Evolutionary conservation across 495 filamentous ascomycete species (phyloP), one percentile per base, ranked within the genome.

Genomic region (Peziza echinospora): DNA sequence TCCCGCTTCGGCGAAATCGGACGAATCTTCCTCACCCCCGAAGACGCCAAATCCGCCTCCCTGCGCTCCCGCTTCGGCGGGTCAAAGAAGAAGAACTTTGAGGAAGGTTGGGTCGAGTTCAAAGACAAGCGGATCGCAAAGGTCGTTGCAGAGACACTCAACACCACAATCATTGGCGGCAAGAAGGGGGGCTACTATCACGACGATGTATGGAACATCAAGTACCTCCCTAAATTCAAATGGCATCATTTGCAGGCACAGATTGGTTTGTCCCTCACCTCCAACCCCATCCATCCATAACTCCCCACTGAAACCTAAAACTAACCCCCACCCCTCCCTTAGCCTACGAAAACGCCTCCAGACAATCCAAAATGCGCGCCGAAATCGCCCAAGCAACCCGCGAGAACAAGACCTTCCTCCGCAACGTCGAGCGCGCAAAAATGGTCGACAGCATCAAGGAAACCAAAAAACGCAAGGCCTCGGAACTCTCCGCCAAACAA

Each of bases 41-140:
- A 85, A 58, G 74, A 85, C 53, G 70, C 73, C 0, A 57, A 71
- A 21, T 64, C 70, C 8, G 76, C 78, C 44, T 63, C 65, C 43
- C 62, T 61, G 24, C 74, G 81, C 11, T 61, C 81, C 6, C 66
- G 68, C 22, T 69, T 65, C 30, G 79, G 81, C n/a, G 79, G 81
- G 21, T 94, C 93, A 62, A 89, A 87, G 62, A 86, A 92, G 57
- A 75, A 80, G 48, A 73, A 68, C 13, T 97, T 80, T 62, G 77
- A 75, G 5, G 91, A 96, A 58, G 89, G 89, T 1, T 97, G 89
- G 89, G 75, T 96, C 16, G 89, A 97, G 56, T 93, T 92, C 54
- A 61, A 71, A 21, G 66, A 68, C 24, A 77, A 81, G 58, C 76
- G 75, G 53, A 77, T 82, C 30, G 91, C 89, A 3, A 91, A 91